A percentile compares a stretch with the other conserved stretches of the same genome.
These are phyloP conservation scores for Penicillium diatomitis DNA, from an alignment of 495 filamentous ascomycete genomes.

Conservation along the genomic window DNA sequence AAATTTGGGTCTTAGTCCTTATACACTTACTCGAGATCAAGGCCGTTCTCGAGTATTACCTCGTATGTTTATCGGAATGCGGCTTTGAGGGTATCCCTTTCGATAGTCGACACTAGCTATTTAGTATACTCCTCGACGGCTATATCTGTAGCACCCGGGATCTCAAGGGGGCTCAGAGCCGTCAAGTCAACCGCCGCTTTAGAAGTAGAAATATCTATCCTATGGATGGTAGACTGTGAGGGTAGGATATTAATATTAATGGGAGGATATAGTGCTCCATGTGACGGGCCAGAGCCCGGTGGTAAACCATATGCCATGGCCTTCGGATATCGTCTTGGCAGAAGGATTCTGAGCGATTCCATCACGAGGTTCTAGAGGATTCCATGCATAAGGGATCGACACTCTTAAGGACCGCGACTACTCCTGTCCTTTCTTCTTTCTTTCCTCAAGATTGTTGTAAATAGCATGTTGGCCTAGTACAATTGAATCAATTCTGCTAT, in stretches of 20 bases:
- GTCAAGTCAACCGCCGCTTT: constrained; percentile 2
- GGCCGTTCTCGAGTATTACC: constrained; percentile 1
- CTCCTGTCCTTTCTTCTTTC: too few species aligned
- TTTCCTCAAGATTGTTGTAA: too few species aligned
- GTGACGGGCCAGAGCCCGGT: too few species aligned
- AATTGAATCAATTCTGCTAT: too few species aligned
- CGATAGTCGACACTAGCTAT: background rate
- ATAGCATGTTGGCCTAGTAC: too few species aligned
- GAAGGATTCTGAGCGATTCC: too few species aligned
- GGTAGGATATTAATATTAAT: constrained; percentile 5
- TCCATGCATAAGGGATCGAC: too few species aligned
- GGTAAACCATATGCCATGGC: too few species aligned
- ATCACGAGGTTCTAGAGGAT: too few species aligned
- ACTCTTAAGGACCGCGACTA: too few species aligned
- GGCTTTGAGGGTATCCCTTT: background rate
- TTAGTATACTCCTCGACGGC: constrained; percentile 2
- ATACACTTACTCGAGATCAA: background rate
- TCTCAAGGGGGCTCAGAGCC: background rate
- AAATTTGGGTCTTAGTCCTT: constrained; percentile 1
- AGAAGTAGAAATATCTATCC: background rate
- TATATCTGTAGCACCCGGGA: background rate
- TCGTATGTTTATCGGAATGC: background rate
- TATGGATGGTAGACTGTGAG: background rate
- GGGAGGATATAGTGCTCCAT: constrained; percentile 1
- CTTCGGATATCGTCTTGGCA: too few species aligned